Conservation (phyloP, 192 early-diverging fungal genomes). For the Umbelopsis sp. region DNA sequence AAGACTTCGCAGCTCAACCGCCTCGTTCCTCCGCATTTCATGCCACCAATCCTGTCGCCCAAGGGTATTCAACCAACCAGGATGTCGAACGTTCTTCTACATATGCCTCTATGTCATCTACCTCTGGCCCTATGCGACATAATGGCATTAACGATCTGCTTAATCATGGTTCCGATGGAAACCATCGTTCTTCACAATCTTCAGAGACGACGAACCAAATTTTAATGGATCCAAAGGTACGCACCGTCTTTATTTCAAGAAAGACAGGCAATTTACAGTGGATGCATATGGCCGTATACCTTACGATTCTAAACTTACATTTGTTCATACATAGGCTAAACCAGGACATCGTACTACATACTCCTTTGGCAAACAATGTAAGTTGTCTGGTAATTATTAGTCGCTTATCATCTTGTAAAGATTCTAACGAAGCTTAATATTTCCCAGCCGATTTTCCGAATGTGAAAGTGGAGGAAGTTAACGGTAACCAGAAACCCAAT, state of each 20-base stretch:
- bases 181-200: not conserved
- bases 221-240: not conserved
- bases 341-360: not conserved
- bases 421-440: no score
- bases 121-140: not conserved
- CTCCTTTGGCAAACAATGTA: slow-evolving; percentile 3
- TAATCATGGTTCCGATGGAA: not conserved
- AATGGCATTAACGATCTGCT: slow-evolving; percentile 6
- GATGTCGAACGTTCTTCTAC: not conserved
- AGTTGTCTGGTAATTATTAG: not conserved
- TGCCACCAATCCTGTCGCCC: not conserved
- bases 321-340: not conserved
- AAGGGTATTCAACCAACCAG: not conserved
- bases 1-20: not conserved
- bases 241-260: no score
- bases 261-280: no score
- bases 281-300: no score
- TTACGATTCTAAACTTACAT: no score
- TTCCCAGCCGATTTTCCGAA: not conserved
- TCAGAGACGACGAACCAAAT: not conserved
- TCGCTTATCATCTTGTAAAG: no score
- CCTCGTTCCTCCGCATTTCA: not conserved
- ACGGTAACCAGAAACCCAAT: not conserved
- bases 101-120: not conserved
- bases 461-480: not conserved